These are phyloP conservation scores for Amanita muscaria DNA, from an alignment of 768 basidiomycete genomes.

Conservation along the genomic window DNA sequence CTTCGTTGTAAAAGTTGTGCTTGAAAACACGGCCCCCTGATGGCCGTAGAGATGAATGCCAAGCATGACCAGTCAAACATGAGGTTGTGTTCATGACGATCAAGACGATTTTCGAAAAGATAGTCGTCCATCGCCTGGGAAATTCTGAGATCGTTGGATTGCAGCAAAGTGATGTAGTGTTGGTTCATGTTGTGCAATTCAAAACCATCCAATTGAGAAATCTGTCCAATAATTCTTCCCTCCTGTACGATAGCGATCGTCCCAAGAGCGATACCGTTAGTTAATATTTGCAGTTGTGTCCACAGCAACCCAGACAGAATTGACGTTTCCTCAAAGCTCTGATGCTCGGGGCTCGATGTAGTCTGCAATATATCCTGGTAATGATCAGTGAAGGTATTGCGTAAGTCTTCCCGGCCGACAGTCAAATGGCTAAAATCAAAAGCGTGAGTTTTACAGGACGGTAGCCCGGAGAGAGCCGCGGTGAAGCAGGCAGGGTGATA, in stretches of 20 bases:
- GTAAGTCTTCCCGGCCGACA: slow-evolving; percentile 44
- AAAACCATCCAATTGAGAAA: slow-evolving; percentile 38
- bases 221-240: slow-evolving; percentile 22
- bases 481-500: slow-evolving; percentile 15
- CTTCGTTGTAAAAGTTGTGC: slow-evolving; percentile 12
- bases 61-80: slow-evolving; percentile 65
- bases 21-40: slow-evolving; percentile 36
- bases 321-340: slow-evolving; percentile 62
- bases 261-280: slow-evolving; percentile 56
- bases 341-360: slow-evolving; percentile 33
- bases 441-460: slow-evolving; percentile 29
- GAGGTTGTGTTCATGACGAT: slow-evolving; percentile 34
- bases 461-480: neutral
- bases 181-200: slow-evolving; percentile 48
- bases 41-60: slow-evolving; percentile 47
- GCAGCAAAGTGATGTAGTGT: slow-evolving; percentile 43
- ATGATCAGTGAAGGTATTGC: slow-evolving; percentile 45
- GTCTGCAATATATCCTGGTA: slow-evolving; percentile 37
- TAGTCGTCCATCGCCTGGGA: slow-evolving; percentile 47
- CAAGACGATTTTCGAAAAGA: slow-evolving; percentile 37
- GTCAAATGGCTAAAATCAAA: slow-evolving; percentile 39
- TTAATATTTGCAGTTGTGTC: slow-evolving; percentile 58
- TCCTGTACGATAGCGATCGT: slow-evolving; percentile 47
- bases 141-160: slow-evolving; percentile 29
- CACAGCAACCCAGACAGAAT: slow-evolving; percentile 51